A percentile compares a stretch with the other conserved stretches of the same genome.
These are phyloP conservation scores for Lolium rigidum DNA, from an alignment of 176 grass and related monocot genomes.

Conservation along the genomic window DNA sequence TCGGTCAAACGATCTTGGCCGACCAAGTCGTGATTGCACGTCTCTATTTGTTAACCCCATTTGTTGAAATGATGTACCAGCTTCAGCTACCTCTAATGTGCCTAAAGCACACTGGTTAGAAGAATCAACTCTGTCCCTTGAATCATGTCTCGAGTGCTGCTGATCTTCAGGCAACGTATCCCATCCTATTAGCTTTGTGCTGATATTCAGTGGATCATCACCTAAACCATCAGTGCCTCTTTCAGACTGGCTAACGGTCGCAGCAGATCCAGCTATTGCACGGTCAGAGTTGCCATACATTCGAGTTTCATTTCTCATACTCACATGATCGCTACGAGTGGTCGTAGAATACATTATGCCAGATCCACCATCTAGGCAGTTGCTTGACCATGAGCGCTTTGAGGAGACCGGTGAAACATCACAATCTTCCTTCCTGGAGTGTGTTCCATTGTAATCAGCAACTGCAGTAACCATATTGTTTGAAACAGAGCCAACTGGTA, in stretches of 20 bases:
- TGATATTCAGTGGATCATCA: constrained; percentile 49
- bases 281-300: constrained; percentile 38
- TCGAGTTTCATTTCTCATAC: constrained; percentile 32
- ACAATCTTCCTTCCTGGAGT: constrained; percentile 30
- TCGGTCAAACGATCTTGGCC: constrained; percentile 55
- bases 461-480: constrained; percentile 30
- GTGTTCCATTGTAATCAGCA: constrained; percentile 42
- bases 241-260: constrained; percentile 24
- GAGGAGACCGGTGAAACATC: constrained; percentile 39
- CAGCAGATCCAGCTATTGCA: constrained; percentile 35
- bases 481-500: constrained; percentile 44
- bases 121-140: constrained; percentile 49
- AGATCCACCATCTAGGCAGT: constrained; percentile 45
- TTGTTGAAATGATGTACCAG: constrained; percentile 33
- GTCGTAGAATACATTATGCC: constrained; percentile 27
- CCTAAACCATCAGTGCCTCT: constrained; percentile 43
- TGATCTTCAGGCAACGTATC: constrained; percentile 67
- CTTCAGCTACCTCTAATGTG: constrained; percentile 42
- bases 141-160: constrained; percentile 32
- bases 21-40: constrained; percentile 43
- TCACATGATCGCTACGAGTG: constrained; percentile 27
- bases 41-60: constrained; percentile 52
- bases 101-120: constrained; percentile 39
- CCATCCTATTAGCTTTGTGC: constrained; percentile 72
- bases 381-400: constrained; percentile 49